Percentiles rank a stretch among this genome's conserved stretches.
Evolutionary conservation across 2,329 filamentous ascomycete species (phyloP).

Genomic region (Colletotrichum gloeosporioides): DNA sequence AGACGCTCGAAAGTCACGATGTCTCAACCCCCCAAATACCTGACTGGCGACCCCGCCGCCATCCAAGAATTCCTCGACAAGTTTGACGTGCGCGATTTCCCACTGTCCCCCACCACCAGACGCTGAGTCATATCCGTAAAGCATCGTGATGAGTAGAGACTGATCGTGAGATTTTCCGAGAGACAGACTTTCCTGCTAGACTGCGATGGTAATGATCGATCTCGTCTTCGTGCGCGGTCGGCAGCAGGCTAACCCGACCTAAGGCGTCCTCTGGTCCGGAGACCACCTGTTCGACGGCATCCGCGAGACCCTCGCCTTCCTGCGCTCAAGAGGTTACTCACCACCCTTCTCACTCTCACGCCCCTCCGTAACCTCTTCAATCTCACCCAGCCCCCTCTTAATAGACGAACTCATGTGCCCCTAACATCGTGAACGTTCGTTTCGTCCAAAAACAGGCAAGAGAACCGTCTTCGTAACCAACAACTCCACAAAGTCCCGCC

Average conservation of each 20-base stretch:
- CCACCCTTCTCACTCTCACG: constrained; percentile 19
- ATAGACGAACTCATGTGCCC: neutral
- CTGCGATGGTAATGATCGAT: constrained; percentile 77
- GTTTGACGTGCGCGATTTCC: constrained; percentile 79
- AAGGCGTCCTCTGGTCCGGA: constrained; percentile 96
- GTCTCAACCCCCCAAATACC: constrained; percentile 58
- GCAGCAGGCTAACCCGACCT: neutral
- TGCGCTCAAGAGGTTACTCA: constrained; percentile 76
- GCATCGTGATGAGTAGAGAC: neutral
- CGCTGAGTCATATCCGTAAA: constrained; percentile 15
- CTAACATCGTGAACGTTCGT: neutral
- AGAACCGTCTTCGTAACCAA: constrained; percentile 96
- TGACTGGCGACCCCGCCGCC: constrained; percentile 79
- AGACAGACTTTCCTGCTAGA: constrained; percentile 88
- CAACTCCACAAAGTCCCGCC: constrained; percentile 95
- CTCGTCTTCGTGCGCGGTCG: neutral
- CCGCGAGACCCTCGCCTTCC: constrained; percentile 82
- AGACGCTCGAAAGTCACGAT: constrained; percentile 26
- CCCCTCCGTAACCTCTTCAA: neutral
- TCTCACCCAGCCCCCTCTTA: neutral
- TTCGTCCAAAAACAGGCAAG: constrained; percentile 67
- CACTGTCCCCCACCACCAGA: neutral
- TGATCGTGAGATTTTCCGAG: constrained; percentile 21
- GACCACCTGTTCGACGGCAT: constrained; percentile 87
- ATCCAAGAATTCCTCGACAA: constrained; percentile 85